Evolutionary conservation across 768 basidiomycete genomes (phyloP), one percentile per base, ranked within the genome.

Genomic region (Rhodotorula sphaerocarpa): DNA sequence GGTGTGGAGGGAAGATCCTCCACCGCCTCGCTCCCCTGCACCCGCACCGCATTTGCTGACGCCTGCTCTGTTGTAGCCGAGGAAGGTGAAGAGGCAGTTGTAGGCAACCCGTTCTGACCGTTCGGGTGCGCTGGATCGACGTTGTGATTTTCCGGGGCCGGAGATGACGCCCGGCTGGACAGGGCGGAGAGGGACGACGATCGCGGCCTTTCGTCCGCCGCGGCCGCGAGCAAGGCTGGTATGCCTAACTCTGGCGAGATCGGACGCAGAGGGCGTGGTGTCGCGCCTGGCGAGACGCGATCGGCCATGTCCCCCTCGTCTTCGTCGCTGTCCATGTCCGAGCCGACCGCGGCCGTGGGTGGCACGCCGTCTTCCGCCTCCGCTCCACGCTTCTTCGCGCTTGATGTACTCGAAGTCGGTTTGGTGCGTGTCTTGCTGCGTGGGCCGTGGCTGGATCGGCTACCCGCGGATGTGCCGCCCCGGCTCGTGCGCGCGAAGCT

Each of bases 181-280:
- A 57, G 18, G 25, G 36, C 18, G 6, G 56, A 57, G 4, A 57
- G 46, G 5, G 56, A 57, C 34, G 56, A 57, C 36, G 56, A 57
- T 15, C 56, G 44, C 1, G 31, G 39, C 7, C 23, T 31, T 9
- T 31, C 23, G 7, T 31, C 11, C 30, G 16, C 18, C 18, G 48
- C 20, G 2, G 48, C 5, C 30, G 30, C 28, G 15, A 16, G 15
- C 21, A 6, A 33, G 1, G 46, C 16, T 11, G 56, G 34, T 4
- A 57, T 14, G 27, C 56, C 56, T 23, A 57, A 36, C 27, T 57
- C 56, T 1, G 56, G 56, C 46, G 56, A 57, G 14, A 57, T 25
- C 25, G 30, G 25, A 18, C 56, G 56, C 9, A 34, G 55, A 21
- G 33, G 55, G 14, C 6, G 21, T 4, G 25, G 14, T 7, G 42